A percentile compares a stretch with the other conserved stretches of the same genome.
These are phyloP conservation scores for Phytopythium montanum DNA, from an alignment of 352 stramenopile species.

Conservation along the genomic window DNA sequence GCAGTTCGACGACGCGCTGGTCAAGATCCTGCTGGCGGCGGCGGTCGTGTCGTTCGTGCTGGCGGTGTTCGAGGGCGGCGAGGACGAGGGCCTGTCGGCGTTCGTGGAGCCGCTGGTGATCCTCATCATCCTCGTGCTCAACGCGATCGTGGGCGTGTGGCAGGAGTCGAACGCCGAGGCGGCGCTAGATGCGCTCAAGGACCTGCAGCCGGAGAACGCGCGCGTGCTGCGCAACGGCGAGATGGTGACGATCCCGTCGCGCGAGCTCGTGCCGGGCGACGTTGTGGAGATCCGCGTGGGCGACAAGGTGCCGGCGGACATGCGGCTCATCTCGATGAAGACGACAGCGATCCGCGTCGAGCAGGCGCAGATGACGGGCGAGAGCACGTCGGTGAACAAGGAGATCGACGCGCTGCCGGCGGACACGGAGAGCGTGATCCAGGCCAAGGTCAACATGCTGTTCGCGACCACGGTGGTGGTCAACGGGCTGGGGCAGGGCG, in stretches of 20 bases:
- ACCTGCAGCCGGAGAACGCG: constrained; percentile 92
- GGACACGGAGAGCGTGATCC: constrained; percentile 76
- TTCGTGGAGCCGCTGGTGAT: constrained; percentile 98
- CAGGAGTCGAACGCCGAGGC: constrained; percentile 94
- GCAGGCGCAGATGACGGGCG: constrained; percentile 96
- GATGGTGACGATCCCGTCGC: constrained; percentile 81
- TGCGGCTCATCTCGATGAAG: constrained; percentile 94
- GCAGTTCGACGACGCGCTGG: constrained; percentile 98
- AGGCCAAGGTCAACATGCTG: constrained; percentile 96
- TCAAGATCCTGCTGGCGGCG: constrained; percentile 97
- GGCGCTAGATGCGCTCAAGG: constrained; percentile 94
- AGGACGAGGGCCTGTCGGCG: constrained; percentile 79
- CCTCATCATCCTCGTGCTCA: constrained; percentile 95
- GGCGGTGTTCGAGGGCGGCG: constrained; percentile 88
- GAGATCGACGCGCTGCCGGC: constrained; percentile 71
- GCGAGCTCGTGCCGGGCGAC: constrained; percentile 96
- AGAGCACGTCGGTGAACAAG: constrained; percentile 94
- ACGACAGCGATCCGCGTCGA: constrained; percentile 93
- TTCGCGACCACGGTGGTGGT: constrained; percentile 98
- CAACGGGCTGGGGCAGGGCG: constrained; percentile 89
- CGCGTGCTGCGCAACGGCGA: constrained; percentile 86
- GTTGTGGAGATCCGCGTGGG: constrained; percentile 95
- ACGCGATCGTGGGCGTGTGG: constrained; percentile 96
- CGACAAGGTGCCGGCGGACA: constrained; percentile 97
- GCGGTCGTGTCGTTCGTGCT: constrained; percentile 94